Evolutionary conservation across 2,329 filamentous ascomycete genomes (phyloP).

Genomic region (Rhytidhysteron rufulum): DNA sequence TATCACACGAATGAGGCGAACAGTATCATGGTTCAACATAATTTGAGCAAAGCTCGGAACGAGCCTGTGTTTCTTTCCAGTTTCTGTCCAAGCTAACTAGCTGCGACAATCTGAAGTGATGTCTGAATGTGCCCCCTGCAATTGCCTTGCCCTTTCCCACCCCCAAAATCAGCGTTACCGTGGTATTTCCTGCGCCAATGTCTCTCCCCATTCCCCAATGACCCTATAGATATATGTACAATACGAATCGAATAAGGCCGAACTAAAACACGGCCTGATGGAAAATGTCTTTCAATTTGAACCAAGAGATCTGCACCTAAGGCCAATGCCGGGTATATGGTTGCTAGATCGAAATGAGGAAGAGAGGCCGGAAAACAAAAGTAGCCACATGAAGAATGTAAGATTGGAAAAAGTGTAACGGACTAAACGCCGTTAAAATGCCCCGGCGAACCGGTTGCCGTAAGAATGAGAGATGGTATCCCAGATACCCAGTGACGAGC

Average conservation of each 20-base stretch:
- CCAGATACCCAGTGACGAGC: slow-evolving; percentile 3
- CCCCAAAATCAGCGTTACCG: neutral
- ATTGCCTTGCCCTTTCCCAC: neutral
- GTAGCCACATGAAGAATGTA: too few relatives aligned
- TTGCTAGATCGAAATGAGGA: neutral
- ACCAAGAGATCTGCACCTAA: neutral
- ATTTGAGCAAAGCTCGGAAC: too few relatives aligned
- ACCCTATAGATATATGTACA: neutral
- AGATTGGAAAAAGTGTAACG: neutral
- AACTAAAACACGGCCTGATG: neutral
- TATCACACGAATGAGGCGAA: too few relatives aligned
- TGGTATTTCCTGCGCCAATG: neutral
- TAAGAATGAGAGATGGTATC: slow-evolving; percentile 2
- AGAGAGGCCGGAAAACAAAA: neutral
- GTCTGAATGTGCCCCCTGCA: too few relatives aligned
- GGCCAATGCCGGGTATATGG: neutral
- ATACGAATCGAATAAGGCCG: too few relatives aligned
- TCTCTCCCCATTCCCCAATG: neutral
- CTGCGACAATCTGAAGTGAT: too few relatives aligned
- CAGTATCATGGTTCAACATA: too few relatives aligned
- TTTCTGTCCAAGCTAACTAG: too few relatives aligned
- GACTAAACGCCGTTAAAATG: neutral
- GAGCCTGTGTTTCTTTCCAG: too few relatives aligned
- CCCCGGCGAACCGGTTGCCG: neutral
- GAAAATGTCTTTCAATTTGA: neutral